These are phyloP conservation scores for Orbilia oligospora DNA, from an alignment of 2,329 filamentous ascomycete species.

Conservation along the genomic window DNA sequence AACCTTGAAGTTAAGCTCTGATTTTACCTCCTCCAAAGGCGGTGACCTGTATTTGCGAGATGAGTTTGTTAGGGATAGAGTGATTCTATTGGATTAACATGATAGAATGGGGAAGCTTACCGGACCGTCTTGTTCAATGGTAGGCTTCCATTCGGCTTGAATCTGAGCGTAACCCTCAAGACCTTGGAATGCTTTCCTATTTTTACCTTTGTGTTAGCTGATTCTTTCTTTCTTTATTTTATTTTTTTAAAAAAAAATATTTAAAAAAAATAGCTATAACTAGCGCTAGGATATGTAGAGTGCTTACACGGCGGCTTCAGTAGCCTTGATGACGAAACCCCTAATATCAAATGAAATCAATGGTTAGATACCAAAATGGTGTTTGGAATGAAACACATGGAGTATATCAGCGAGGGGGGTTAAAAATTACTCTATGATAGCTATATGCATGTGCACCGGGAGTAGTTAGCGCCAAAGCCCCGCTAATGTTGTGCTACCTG, in stretches of 20 bases:
- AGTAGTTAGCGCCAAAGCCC: background rate
- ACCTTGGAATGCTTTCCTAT: constrained; percentile 7
- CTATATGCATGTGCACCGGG: constrained; percentile 12
- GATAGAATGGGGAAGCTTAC: constrained; percentile 21
- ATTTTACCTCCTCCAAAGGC: background rate
- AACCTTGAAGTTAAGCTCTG: background rate
- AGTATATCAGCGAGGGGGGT: too few relatives aligned
- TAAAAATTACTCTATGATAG: constrained; percentile 38
- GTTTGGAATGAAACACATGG: too few relatives aligned
- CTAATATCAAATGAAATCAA: constrained; percentile 2
- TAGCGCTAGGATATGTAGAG: background rate
- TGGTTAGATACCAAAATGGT: background rate
- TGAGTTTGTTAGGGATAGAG: background rate
- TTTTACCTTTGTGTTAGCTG: background rate
- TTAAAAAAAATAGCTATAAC: background rate
- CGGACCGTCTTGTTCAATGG: constrained; percentile 37
- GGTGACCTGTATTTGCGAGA: background rate
- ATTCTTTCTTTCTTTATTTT: too few relatives aligned
- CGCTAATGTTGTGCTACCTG: constrained; percentile 17
- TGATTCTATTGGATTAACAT: background rate
- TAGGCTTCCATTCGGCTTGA: constrained; percentile 35
- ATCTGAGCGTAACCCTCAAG: constrained; percentile 13
- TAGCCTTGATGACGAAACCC: constrained; percentile 33
- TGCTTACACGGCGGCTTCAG: constrained; percentile 27
- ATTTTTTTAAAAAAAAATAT: too few relatives aligned